Percentiles rank a stretch among this genome's conserved stretches.
Conservation (phyloP, 768 basidiomycete genomes). For the Mycena sanguinolenta region DNA sequence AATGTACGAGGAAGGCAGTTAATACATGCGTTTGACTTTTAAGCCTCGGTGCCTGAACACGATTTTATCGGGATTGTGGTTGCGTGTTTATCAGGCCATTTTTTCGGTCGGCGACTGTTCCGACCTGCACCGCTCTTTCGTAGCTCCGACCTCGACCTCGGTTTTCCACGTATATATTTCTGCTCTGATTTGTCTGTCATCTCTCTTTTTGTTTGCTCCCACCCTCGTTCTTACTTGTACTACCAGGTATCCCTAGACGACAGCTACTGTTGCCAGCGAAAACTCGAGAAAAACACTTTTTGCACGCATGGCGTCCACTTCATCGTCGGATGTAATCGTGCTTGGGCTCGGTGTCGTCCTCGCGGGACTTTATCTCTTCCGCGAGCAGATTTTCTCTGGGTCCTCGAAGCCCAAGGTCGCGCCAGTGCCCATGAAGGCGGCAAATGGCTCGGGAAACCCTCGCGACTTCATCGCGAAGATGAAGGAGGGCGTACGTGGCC, state of each 20-base stretch:
- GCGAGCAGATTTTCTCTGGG: constrained; percentile 79
- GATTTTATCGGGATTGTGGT: background rate
- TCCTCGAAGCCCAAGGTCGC: constrained; percentile 72
- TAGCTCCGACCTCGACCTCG: background rate
- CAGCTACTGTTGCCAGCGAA: background rate
- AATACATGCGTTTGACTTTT: background rate
- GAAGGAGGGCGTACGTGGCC: constrained; percentile 85
- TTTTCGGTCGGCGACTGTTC: constrained; percentile 1
- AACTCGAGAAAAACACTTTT: constrained; percentile 14
- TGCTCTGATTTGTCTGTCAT: constrained; percentile 1
- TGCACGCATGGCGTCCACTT: constrained; percentile 67
- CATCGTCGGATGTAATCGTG: constrained; percentile 80
- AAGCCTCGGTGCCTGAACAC: background rate
- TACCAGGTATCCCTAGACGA: constrained; percentile 48
- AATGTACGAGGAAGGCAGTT: too few species aligned
- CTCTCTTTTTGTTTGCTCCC: background rate
- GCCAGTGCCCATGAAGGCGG: constrained; percentile 59
- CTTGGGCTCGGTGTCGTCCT: constrained; percentile 81
- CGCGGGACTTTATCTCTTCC: constrained; percentile 86
- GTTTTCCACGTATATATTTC: constrained; percentile 7
- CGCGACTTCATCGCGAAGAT: constrained; percentile 95
- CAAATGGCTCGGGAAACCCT: constrained; percentile 87
- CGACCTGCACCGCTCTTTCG: constrained; percentile 15
- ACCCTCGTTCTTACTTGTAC: constrained; percentile 45
- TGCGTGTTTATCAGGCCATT: constrained; percentile 1